A percentile compares a stretch with the other conserved stretches of the same genome.
phyloP scores from a whole-genome alignment of 2,329 filamentous ascomycete genomes.

The Neocucurbitaria cava region DNA sequence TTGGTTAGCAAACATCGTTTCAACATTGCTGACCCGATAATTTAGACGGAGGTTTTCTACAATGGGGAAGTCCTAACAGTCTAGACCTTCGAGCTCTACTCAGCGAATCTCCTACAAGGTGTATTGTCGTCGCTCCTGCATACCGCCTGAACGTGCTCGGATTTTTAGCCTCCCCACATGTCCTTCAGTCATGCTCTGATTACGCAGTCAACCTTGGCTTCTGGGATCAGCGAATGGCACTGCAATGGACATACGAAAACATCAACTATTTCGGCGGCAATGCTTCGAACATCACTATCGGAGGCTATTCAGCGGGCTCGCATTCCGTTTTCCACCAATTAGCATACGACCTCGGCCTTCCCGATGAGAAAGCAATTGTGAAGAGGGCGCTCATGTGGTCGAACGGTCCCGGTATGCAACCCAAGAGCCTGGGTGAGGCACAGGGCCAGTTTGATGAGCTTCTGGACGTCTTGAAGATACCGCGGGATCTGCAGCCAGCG shows the following conservation, averaged over 20 bases:
- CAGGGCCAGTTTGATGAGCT: conserved; percentile 62
- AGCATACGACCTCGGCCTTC: conserved; percentile 61
- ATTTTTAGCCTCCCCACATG: conserved; percentile 60
- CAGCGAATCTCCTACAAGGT: conserved; percentile 53
- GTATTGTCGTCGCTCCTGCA: conserved; percentile 62
- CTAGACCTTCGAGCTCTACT: conserved; percentile 56
- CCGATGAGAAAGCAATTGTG: conserved; percentile 56
- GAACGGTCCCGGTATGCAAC: conserved; percentile 62
- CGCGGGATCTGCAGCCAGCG: conserved; percentile 43
- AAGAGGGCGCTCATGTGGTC: conserved; percentile 61
- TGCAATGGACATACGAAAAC: conserved; percentile 63
- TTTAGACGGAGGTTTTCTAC: conserved; percentile 63
- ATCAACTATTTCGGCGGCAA: conserved; percentile 61
- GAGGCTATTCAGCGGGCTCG: conserved; percentile 64
- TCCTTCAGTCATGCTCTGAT: conserved; percentile 47
- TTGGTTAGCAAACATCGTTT: background rate
- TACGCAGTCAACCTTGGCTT: conserved; percentile 60
- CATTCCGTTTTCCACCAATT: conserved; percentile 65
- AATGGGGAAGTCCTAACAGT: conserved; percentile 61
- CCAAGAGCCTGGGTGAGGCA: conserved; percentile 55
- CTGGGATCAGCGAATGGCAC: conserved; percentile 63
- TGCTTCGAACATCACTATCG: conserved; percentile 59
- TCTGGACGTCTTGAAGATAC: conserved; percentile 54
- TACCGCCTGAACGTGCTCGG: conserved; percentile 65
- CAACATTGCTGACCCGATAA: conserved; percentile 4